A percentile compares a stretch with the other conserved stretches of the same genome.
phyloP scores from a whole-genome alignment of 1,139 yeast genomes.

The Scheffersomyces lignicola region DNA sequence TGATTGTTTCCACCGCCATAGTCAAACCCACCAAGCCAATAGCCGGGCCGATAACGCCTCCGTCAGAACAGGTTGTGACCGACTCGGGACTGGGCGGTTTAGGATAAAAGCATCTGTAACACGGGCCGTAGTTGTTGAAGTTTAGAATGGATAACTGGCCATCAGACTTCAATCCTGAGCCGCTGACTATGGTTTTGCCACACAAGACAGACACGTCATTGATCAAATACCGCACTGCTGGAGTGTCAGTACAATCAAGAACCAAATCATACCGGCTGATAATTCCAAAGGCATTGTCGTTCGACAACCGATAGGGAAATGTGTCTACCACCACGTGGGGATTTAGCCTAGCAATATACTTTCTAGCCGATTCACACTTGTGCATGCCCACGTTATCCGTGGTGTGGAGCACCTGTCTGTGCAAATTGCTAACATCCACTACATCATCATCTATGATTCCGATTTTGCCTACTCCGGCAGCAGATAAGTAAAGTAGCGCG shows the following conservation, averaged over 20 bases:
- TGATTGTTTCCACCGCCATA: constrained; percentile 88
- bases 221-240: constrained; percentile 80
- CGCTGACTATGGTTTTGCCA: constrained; percentile 78
- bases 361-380: constrained; percentile 78
- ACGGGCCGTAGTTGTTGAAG: constrained; percentile 72
- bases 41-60: constrained; percentile 95
- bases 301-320: constrained; percentile 51
- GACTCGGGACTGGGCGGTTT: constrained; percentile 83
- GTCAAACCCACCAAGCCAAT: constrained; percentile 87
- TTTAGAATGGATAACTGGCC: constrained; percentile 85
- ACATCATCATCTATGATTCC: constrained; percentile 88
- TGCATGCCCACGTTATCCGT: constrained; percentile 62
- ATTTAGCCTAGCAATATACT: constrained; percentile 54
- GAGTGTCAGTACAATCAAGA: constrained; percentile 94
- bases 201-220: constrained; percentile 79
- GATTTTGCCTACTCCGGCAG: constrained; percentile 82
- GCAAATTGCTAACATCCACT: constrained; percentile 84
- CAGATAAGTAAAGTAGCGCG: constrained; percentile 78
- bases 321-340: constrained; percentile 62
- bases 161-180: constrained; percentile 87
- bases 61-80: constrained; percentile 86
- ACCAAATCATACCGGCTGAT: constrained; percentile 68
- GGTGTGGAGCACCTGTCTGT: constrained; percentile 83
- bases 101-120: constrained; percentile 93
- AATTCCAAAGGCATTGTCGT: constrained; percentile 63